These are phyloP conservation scores for Talaromyces atroroseus DNA, from an alignment of 2,329 filamentous ascomycete species.

Conservation along the genomic window DNA sequence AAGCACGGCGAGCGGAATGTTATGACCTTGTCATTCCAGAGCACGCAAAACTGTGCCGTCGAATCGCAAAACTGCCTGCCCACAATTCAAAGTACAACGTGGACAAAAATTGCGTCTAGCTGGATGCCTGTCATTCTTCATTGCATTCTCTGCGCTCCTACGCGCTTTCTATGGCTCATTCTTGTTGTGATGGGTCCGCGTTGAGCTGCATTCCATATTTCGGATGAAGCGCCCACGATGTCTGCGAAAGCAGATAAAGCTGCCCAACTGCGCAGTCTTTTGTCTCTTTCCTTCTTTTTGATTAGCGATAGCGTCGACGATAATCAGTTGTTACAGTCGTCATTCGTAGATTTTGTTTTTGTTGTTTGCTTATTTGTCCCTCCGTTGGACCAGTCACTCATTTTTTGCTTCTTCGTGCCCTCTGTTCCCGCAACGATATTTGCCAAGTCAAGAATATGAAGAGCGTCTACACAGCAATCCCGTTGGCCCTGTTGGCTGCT, in stretches of 20 bases:
- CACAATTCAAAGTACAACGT: background rate
- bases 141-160: conserved; percentile 11
- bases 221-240: conserved; percentile 2
- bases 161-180: background rate
- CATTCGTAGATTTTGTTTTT: conserved; percentile 11
- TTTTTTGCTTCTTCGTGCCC: conserved; percentile 6
- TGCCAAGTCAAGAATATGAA: conserved; percentile 25
- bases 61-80: background rate
- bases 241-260: conserved; percentile 11
- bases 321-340: conserved; percentile 1
- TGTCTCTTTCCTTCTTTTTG: background rate
- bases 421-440: conserved; percentile 9
- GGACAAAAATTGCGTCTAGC: background rate
- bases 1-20: conserved; percentile 5
- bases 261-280: background rate
- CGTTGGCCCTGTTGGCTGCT: conserved; percentile 30
- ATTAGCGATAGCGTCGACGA: conserved; percentile 12
- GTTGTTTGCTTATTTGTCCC: conserved; percentile 7
- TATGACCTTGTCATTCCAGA: conserved; percentile 4
- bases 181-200: conserved; percentile 11
- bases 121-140: conserved; percentile 12
- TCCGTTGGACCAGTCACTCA: conserved; percentile 14
- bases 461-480: conserved; percentile 30
- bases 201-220: conserved; percentile 10
- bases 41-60: background rate